Conservation (phyloP, 179 eudicot species). For the Spinacia oleracea region DNA sequence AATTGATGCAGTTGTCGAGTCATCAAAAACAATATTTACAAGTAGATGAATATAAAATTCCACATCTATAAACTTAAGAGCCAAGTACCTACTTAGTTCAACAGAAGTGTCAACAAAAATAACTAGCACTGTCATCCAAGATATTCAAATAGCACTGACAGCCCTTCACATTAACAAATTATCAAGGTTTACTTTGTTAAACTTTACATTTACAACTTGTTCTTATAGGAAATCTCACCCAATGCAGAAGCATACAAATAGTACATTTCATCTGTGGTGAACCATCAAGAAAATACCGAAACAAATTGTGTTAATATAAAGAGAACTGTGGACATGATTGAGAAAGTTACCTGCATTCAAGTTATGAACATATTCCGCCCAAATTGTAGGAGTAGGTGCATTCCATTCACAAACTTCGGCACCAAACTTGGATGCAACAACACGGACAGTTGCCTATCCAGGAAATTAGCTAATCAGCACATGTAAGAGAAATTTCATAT, state of each 20-base stretch:
- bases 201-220: background rate
- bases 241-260: background rate
- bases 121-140: background rate
- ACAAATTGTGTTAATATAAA: background rate
- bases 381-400: constrained; percentile 90
- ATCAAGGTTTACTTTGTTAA: background rate
- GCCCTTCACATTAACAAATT: background rate
- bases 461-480: constrained; percentile 14
- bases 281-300: background rate
- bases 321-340: background rate
- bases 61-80: background rate
- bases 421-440: constrained; percentile 73
- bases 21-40: background rate
- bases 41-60: background rate
- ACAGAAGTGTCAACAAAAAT: background rate
- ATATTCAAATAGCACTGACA: constrained; percentile 3
- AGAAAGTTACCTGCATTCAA: constrained; percentile 53
- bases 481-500: background rate
- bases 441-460: constrained; percentile 70
- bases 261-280: background rate
- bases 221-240: background rate
- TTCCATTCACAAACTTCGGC: constrained; percentile 83
- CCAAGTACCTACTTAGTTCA: background rate
- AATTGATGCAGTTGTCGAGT: background rate
- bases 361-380: constrained; percentile 91